These are phyloP conservation scores for Suillus decipiens DNA, from an alignment of 768 basidiomycete genomes.

Conservation along the genomic window DNA sequence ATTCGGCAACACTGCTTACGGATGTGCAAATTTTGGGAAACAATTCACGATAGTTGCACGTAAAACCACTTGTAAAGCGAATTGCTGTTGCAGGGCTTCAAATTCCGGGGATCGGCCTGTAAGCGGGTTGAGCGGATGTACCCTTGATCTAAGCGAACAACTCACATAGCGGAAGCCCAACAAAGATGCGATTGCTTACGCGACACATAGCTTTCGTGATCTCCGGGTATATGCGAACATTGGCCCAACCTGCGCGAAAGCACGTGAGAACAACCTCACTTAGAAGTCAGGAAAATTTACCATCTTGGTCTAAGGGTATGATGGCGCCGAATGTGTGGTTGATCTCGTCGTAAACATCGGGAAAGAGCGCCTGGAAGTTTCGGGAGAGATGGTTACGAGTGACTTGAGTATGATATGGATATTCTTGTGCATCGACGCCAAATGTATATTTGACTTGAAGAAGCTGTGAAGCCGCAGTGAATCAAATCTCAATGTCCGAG, in stretches of 20 bases:
- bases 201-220: conserved; percentile 36
- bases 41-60: conserved; percentile 35
- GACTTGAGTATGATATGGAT: conserved; percentile 38
- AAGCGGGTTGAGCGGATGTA: conserved; percentile 12
- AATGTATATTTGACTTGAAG: conserved; percentile 41
- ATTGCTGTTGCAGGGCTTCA: conserved; percentile 33
- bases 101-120: conserved; percentile 41
- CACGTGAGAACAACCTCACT: conserved; percentile 16
- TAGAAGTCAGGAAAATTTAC: conserved; percentile 17
- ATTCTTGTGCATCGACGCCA: conserved; percentile 33
- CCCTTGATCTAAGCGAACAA: conserved; percentile 6
- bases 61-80: conserved; percentile 34
- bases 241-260: conserved; percentile 30
- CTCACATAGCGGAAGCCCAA: conserved; percentile 41
- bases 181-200: conserved; percentile 43
- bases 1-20: conserved; percentile 27
- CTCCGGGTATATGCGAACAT: conserved; percentile 28
- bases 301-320: conserved; percentile 22
- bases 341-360: conserved; percentile 37
- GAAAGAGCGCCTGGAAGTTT: conserved; percentile 35
- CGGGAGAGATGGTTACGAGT: conserved; percentile 35
- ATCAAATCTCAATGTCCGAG: conserved; percentile 8
- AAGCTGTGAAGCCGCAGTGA: conserved; percentile 29
- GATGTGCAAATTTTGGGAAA: conserved; percentile 36
- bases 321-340: conserved; percentile 31